Conservation (phyloP, 2,329 filamentous ascomycete genomes). For the Aspergillus tamarii region DNA sequence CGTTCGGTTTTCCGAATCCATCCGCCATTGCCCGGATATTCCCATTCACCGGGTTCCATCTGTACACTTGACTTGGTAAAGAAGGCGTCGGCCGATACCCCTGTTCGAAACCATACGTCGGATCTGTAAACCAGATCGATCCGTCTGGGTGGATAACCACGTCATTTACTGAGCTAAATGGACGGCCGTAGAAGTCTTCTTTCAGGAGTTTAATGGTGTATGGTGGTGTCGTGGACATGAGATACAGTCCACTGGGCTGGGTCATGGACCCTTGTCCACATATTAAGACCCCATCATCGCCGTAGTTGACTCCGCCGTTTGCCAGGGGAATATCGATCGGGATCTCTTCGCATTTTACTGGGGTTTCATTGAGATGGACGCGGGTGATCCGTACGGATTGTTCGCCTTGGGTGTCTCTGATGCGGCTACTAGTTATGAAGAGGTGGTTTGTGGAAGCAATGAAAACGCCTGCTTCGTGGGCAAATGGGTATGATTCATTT, state of each 20-base stretch:
- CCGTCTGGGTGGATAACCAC: constrained; percentile 39
- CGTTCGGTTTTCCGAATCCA: constrained; percentile 46
- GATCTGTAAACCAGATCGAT: constrained; percentile 46
- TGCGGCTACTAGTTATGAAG: constrained; percentile 44
- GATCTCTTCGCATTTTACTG: constrained; percentile 26
- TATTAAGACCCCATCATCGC: constrained; percentile 41
- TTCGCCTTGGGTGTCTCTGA: neutral
- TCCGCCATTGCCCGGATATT: constrained; percentile 43
- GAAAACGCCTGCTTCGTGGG: constrained; percentile 53
- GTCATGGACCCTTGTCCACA: constrained; percentile 44
- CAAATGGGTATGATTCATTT: constrained; percentile 48
- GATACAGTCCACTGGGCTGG: constrained; percentile 18
- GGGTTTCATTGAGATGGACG: constrained; percentile 10
- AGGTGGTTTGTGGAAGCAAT: constrained; percentile 34
- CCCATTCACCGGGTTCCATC: constrained; percentile 40
- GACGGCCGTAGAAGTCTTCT: constrained; percentile 39
- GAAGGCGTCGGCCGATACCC: constrained; percentile 36
- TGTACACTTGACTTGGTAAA: constrained; percentile 44
- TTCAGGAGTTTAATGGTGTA: constrained; percentile 29
- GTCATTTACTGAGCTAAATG: constrained; percentile 46
- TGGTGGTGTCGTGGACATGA: constrained; percentile 22
- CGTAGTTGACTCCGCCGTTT: constrained; percentile 56
- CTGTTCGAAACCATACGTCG: constrained; percentile 41
- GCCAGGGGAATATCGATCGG: constrained; percentile 45
- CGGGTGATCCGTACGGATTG: constrained; percentile 30